Evolutionary conservation across 805 yeast genomes (phyloP).

Genomic region (Citeromyces matritensis): DNA sequence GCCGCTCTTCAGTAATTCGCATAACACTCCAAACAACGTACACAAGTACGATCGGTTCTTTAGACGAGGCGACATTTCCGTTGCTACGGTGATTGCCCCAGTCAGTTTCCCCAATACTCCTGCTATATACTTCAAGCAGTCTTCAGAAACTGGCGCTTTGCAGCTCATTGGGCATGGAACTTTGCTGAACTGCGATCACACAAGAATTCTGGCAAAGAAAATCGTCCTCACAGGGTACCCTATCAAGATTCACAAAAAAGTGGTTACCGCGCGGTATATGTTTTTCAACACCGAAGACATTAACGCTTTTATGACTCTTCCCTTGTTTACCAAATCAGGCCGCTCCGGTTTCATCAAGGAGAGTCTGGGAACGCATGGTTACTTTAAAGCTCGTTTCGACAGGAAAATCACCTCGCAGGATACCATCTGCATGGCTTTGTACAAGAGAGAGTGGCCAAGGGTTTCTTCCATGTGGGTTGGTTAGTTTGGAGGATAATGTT

Average conservation of each 20-base stretch:
- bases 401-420: conserved; percentile 86
- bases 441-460: conserved; percentile 88
- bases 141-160: conserved; percentile 24
- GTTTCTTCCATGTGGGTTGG: conserved; percentile 16
- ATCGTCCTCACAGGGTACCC: conserved; percentile 88
- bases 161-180: conserved; percentile 84
- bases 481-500: conserved; percentile 1
- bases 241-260: conserved; percentile 82
- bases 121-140: conserved; percentile 61
- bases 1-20: conserved; percentile 73
- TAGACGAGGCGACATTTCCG: conserved; percentile 58
- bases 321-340: conserved; percentile 85
- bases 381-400: conserved; percentile 91
- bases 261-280: conserved; percentile 93
- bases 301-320: conserved; percentile 78
- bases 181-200: conserved; percentile 72
- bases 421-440: conserved; percentile 83
- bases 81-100: conserved; percentile 86
- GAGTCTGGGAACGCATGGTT: conserved; percentile 95
- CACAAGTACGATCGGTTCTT: conserved; percentile 75
- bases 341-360: conserved; percentile 92
- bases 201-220: conserved; percentile 77
- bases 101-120: conserved; percentile 75
- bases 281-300: conserved; percentile 88
- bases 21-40: conserved; percentile 70